Evolutionary conservation across 2,329 filamentous ascomycete genomes (phyloP).

Genomic region (Scolecobasidium constrictum): DNA sequence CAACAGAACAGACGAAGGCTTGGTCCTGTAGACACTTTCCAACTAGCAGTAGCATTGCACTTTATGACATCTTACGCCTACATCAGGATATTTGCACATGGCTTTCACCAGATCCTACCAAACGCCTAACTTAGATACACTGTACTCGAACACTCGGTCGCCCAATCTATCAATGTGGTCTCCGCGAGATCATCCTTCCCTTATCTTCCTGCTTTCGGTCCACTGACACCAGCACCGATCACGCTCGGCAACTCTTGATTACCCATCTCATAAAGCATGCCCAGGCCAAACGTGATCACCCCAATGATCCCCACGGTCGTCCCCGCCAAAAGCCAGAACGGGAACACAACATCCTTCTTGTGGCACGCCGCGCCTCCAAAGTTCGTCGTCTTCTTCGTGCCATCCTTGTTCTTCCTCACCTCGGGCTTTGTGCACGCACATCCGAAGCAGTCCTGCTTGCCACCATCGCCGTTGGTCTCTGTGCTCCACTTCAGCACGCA

Average conservation of each 20-base stretch:
- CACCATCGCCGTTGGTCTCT: constrained; percentile 25
- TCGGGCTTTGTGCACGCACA: constrained; percentile 63
- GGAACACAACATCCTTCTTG: constrained; percentile 80
- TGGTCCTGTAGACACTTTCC: no score
- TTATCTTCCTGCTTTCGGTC: constrained; percentile 29
- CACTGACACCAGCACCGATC: constrained; percentile 86
- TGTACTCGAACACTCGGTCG: no score
- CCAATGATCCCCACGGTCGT: constrained; percentile 62
- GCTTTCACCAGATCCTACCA: no score
- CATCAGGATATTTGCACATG: no score
- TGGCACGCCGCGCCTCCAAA: constrained; percentile 85
- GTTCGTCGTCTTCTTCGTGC: constrained; percentile 50
- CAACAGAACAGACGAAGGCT: no score
- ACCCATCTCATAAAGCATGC: constrained; percentile 72
- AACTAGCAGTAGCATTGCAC: no score
- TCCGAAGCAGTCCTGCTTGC: constrained; percentile 51
- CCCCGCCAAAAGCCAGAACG: constrained; percentile 77
- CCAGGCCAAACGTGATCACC: constrained; percentile 59
- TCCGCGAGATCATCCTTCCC: no score
- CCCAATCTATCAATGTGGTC: no score
- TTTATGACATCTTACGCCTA: no score
- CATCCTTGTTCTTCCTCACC: constrained; percentile 35
- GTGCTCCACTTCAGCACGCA: constrained; percentile 59
- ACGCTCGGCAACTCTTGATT: constrained; percentile 84
- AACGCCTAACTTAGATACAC: no score